Conservation (phyloP, 768 basidiomycete species). For the Cubamyces sp. region DNA sequence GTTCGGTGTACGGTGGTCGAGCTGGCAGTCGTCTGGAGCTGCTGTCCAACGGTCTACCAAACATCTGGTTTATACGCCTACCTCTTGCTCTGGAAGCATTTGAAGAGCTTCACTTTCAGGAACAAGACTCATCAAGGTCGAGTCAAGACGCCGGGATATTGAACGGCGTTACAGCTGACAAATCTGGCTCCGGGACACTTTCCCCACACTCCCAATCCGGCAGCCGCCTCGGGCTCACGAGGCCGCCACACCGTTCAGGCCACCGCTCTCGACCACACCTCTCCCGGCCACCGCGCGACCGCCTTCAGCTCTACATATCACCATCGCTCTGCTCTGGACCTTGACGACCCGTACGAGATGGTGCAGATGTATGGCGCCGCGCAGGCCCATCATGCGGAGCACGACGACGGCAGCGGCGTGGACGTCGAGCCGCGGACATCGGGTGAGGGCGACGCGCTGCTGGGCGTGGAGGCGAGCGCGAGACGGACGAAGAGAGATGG, state of each 20-base stretch:
- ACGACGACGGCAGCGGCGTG: constrained; percentile 28
- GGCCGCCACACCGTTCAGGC: constrained; percentile 10
- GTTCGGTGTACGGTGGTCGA: neutral
- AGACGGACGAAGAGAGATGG: constrained; percentile 52
- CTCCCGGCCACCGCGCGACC: constrained; percentile 8
- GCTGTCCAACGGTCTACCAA: no score
- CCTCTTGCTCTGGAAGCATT: no score
- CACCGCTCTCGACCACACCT: constrained; percentile 14
- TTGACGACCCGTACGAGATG: constrained; percentile 56
- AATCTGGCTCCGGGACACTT: constrained; percentile 20
- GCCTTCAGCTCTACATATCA: neutral
- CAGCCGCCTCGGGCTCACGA: constrained; percentile 5
- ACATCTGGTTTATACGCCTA: no score
- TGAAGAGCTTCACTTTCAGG: no score
- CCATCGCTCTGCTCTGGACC: constrained; percentile 11
- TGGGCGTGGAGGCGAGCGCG: constrained; percentile 47
- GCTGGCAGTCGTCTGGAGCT: no score
- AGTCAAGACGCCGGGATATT: neutral
- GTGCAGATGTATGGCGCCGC: constrained; percentile 70
- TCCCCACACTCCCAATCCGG: constrained; percentile 12
- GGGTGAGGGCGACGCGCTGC: constrained; percentile 63
- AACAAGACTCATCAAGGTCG: no score
- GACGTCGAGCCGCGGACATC: constrained; percentile 35
- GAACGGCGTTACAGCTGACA: constrained; percentile 19
- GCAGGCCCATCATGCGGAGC: constrained; percentile 35